Evolutionary conservation across 108 stramenopile genomes (phyloP).

Genomic region (Cyclotella kingstonii): DNA sequence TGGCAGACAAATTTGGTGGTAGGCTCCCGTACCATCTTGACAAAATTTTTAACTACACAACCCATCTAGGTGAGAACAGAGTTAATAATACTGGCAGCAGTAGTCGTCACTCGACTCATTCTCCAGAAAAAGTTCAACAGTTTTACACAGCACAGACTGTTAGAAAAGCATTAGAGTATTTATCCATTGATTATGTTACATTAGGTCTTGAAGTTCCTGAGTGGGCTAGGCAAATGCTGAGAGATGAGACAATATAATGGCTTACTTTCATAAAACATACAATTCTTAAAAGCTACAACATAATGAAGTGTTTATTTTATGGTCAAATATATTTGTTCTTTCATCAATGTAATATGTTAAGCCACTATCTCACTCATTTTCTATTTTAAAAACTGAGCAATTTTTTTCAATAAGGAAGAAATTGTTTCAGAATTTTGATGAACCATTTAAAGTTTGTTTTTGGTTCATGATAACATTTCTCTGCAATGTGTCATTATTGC

Average conservation of each 20-base stretch:
- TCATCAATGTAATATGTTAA: no score
- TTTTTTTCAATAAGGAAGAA: no score
- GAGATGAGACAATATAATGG: slow-evolving; percentile 14
- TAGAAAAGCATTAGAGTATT: slow-evolving; percentile 55
- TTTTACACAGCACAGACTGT: slow-evolving; percentile 65
- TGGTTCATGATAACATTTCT: no score
- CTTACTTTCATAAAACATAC: no score
- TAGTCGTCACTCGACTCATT: slow-evolving; percentile 23
- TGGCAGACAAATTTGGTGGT: slow-evolving; percentile 32
- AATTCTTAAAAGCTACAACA: neutral
- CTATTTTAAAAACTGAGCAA: no score
- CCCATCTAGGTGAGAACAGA: slow-evolving; percentile 5
- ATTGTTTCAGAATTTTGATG: no score
- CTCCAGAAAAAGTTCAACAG: slow-evolving; percentile 27
- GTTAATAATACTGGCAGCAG: slow-evolving; percentile 12
- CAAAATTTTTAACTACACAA: slow-evolving; percentile 25
- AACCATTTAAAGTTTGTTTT: no score
- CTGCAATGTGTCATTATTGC: no score
- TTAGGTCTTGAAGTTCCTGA: slow-evolving; percentile 55
- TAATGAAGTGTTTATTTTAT: neutral
- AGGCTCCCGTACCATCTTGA: slow-evolving; percentile 13
- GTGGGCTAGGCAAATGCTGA: slow-evolving; percentile 64
- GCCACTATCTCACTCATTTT: no score
- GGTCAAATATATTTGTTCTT: neutral
- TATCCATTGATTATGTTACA: slow-evolving; percentile 59